A percentile compares a stretch with the other conserved stretches of the same genome.
These are phyloP conservation scores for Thermochaetoides dissita DNA, from an alignment of 2,329 filamentous ascomycete species.

Conservation along the genomic window DNA sequence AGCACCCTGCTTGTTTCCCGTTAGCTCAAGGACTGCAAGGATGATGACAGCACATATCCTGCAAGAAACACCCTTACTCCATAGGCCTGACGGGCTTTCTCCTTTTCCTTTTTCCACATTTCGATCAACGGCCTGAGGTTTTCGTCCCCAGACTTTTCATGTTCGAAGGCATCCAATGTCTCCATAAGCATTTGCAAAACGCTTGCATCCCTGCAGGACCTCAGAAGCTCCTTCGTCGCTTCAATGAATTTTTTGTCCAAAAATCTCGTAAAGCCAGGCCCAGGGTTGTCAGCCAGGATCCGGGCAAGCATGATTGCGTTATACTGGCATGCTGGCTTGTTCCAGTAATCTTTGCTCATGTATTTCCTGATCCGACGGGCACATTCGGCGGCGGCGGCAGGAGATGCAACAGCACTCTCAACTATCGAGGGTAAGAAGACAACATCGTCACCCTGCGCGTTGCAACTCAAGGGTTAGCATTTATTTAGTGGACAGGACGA, in stretches of 20 bases:
- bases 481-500: too few species aligned
- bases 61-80: constrained; percentile 27
- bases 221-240: constrained; percentile 60
- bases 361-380: constrained; percentile 71
- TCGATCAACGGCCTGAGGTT: constrained; percentile 55
- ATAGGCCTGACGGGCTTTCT: constrained; percentile 39
- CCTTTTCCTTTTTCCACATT: constrained; percentile 88
- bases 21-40: background rate
- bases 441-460: constrained; percentile 64
- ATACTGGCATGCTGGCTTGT: constrained; percentile 64
- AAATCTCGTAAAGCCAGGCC: constrained; percentile 78
- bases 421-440: constrained; percentile 87
- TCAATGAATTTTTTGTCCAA: constrained; percentile 73
- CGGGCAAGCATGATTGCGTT: constrained; percentile 92
- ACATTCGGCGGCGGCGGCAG: constrained; percentile 67
- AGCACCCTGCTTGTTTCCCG: constrained; percentile 11
- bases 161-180: constrained; percentile 66
- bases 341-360: constrained; percentile 56
- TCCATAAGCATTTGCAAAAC: constrained; percentile 80
- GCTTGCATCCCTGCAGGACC: constrained; percentile 54
- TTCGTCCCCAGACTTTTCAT: constrained; percentile 58
- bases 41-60: constrained; percentile 3
- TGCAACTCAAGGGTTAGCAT: too few species aligned
- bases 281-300: constrained; percentile 86
- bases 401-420: constrained; percentile 86